A percentile compares a stretch with the other conserved stretches of the same genome.
Conservation (phyloP, 2,329 filamentous ascomycete genomes). For the Fusarium sulawesiense region DNA sequence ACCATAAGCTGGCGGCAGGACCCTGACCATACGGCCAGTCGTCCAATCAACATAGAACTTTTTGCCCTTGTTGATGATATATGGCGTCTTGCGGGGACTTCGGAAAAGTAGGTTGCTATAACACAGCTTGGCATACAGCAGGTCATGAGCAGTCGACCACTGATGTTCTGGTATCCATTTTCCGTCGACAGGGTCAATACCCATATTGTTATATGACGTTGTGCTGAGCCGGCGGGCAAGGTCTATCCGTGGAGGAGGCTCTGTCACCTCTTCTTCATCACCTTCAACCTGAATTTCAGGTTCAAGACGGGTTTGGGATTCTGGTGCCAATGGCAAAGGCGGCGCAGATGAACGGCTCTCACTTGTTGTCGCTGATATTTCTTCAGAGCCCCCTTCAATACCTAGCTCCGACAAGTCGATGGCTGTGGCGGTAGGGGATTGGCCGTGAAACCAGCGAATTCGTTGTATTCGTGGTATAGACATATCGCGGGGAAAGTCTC, state of each 20-base stretch:
- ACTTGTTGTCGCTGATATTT: constrained; percentile 36
- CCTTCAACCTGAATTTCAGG: constrained; percentile 39
- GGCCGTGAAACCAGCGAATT: constrained; percentile 62
- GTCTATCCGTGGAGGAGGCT: constrained; percentile 47
- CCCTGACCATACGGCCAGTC: constrained; percentile 65
- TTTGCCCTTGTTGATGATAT: constrained; percentile 67
- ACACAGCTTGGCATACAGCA: constrained; percentile 70
- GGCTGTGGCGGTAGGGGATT: constrained; percentile 47
- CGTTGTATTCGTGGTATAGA: constrained; percentile 69
- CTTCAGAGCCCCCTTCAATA: constrained; percentile 33
- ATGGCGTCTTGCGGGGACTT: constrained; percentile 68
- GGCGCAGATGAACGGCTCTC: constrained; percentile 32
- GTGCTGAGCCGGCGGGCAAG: constrained; percentile 56
- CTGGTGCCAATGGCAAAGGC: constrained; percentile 25
- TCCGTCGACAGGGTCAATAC: constrained; percentile 60
- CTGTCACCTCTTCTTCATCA: constrained; percentile 35
- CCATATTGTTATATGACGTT: constrained; percentile 59
- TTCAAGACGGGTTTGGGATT: constrained; percentile 40
- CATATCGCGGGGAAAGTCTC: constrained; percentile 71
- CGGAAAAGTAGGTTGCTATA: constrained; percentile 68
- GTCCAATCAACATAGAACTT: constrained; percentile 70
- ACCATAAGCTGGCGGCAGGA: constrained; percentile 65
- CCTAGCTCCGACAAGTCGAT: constrained; percentile 44
- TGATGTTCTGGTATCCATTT: constrained; percentile 68
- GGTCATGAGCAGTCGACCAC: constrained; percentile 67